These are phyloP conservation scores for Nothophytophthora sp. DNA, from an alignment of 352 stramenopile genomes.

Conservation along the genomic window DNA sequence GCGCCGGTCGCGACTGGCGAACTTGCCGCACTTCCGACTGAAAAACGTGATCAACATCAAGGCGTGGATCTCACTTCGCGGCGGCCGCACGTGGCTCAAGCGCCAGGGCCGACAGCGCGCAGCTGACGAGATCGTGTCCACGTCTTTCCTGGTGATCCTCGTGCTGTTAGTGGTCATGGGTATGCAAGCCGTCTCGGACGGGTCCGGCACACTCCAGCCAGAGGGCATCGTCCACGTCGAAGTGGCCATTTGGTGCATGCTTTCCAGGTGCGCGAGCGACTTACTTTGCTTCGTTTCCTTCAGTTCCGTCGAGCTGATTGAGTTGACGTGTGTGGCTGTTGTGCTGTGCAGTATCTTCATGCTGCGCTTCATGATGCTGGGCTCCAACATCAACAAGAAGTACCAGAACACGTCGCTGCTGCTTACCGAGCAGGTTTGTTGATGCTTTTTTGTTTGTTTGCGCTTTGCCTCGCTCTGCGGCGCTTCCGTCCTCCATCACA, in stretches of 20 bases:
- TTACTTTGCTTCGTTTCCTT: constrained; percentile 1
- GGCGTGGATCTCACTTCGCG: constrained; percentile 88
- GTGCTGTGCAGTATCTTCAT: constrained; percentile 74
- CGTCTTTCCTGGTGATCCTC: constrained; percentile 87
- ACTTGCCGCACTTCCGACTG: constrained; percentile 87
- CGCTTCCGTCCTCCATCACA: no score
- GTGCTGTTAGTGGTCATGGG: constrained; percentile 86
- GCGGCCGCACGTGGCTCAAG: constrained; percentile 87
- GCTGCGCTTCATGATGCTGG: constrained; percentile 91
- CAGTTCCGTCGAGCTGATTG: no score
- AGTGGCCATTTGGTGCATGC: constrained; percentile 87
- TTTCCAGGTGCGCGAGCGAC: constrained; percentile 55
- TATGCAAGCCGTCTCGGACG: constrained; percentile 79
- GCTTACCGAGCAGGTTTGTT: constrained; percentile 85
- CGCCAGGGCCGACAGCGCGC: constrained; percentile 82
- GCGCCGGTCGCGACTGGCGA: constrained; percentile 76
- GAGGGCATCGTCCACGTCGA: constrained; percentile 83
- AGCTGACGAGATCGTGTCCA: constrained; percentile 90
- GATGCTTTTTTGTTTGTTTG: constrained; percentile 4
- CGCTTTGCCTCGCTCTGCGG: not conserved
- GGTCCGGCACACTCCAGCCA: constrained; percentile 38
- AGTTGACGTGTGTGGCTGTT: constrained; percentile 8
- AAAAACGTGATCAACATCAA: constrained; percentile 93
- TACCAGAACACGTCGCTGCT: constrained; percentile 92
- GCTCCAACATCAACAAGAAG: constrained; percentile 91